Evolutionary conservation across 352 stramenopile species (phyloP), one percentile per base, ranked within the genome.

Genomic region (Phytopythium helicoides): DNA sequence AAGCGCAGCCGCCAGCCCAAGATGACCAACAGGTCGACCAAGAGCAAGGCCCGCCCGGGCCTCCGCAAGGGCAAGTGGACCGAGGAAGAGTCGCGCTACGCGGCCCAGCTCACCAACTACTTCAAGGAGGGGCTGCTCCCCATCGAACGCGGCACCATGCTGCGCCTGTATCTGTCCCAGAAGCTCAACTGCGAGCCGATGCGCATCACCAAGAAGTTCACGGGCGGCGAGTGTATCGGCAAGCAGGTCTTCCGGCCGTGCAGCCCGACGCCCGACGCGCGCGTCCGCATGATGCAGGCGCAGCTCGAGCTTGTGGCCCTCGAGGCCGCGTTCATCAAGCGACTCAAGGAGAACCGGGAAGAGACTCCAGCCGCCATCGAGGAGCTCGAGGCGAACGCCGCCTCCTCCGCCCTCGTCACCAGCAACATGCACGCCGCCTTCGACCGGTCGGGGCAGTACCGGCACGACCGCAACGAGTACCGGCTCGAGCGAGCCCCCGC

Each of bases 141-240:
- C 21, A 76, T 94, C 19, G 82, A 92, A 46, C 81, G 87, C 51
- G 89, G 89, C 55, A 96, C 85, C 12, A 96, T 94, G 80, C 83
- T 97, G 10, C 81, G 89, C 21, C 66, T 92, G 6, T 97, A 95
- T 56, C 65, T 97, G n/a, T 91, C 86, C 23, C 82, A 94, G 62
- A 95, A 95, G 68, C 85, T 97, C 47, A 96, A 96, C 60, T 97
- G 89, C 56, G 86, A 95, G 54, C 86, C 89, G 2, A 97, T 97
- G 89, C 81, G 89, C 44, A 96, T 97, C 64, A 96, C 89, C 12
- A 97, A 97, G 66, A 96, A 96, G 69, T 97, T 96, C 61, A 94
- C 88, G 6, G 89, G 89, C 26, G 84, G 79, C 46, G 85, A 94
- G 60, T 96, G 81, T 53, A 97, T 96, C 47, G 89, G 89, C 37